Evolutionary conservation across 495 filamentous ascomycete genomes (phyloP).

Genomic region (Monascus purpureus): DNA sequence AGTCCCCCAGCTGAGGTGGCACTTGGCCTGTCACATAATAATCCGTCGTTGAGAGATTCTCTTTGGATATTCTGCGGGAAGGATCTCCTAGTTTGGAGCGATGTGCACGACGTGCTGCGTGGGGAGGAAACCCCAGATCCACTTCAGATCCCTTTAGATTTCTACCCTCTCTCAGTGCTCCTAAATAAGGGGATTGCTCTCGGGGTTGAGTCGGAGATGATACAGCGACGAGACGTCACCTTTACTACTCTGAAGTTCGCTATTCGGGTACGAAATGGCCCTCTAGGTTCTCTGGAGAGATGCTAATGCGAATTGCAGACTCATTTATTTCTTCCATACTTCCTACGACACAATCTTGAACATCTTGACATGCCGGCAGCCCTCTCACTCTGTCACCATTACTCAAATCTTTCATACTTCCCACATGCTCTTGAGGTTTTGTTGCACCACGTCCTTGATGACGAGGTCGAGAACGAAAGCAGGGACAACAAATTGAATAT

Average conservation of each 20-base stretch:
- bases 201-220: conserved; percentile 81
- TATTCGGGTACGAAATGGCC: conserved; percentile 47
- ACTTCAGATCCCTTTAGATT: conserved; percentile 53
- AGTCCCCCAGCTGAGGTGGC: conserved; percentile 38
- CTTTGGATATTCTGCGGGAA: conserved; percentile 89
- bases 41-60: conserved; percentile 59
- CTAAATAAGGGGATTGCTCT: conserved; percentile 75
- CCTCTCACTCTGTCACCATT: conserved; percentile 62
- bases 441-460: conserved; percentile 84
- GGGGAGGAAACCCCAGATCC: conserved; percentile 30
- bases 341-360: conserved; percentile 62
- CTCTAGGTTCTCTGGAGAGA: neutral
- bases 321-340: conserved; percentile 78
- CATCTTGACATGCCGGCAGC: conserved; percentile 61
- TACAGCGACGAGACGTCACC: conserved; percentile 76
- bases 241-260: conserved; percentile 79
- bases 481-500: conserved; percentile 36
- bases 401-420: conserved; percentile 78
- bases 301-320: conserved; percentile 37
- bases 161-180: conserved; percentile 84
- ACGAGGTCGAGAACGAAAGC: conserved; percentile 73
- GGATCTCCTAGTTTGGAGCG: conserved; percentile 69
- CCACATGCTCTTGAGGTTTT: conserved; percentile 85
- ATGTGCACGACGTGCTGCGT: conserved; percentile 75
- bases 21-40: conserved; percentile 27